A percentile compares a stretch with the other conserved stretches of the same genome.
These are phyloP conservation scores for Fragaria vesca DNA, from an alignment of 306 rosid genomes.

Conservation along the genomic window DNA sequence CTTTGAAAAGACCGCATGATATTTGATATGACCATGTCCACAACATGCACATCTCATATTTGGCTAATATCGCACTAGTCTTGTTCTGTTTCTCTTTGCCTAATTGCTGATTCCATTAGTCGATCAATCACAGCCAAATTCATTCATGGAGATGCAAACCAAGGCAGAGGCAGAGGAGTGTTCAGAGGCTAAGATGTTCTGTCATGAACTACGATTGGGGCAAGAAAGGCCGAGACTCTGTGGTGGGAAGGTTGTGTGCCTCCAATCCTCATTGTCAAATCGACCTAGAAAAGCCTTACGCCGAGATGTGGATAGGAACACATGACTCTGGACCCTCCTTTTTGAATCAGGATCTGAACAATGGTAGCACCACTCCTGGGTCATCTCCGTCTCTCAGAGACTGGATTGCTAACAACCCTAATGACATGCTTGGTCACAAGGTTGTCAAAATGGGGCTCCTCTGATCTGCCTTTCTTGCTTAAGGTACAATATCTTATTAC, in stretches of 20 bases:
- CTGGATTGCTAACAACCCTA: conserved; percentile 69
- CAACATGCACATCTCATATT: too few relatives aligned
- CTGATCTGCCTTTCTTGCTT: conserved; percentile 81
- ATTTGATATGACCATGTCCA: too few relatives aligned
- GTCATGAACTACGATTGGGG: neutral
- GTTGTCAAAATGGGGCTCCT: conserved; percentile 65
- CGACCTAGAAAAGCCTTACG: neutral
- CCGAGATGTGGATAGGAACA: neutral
- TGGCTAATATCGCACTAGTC: too few relatives aligned
- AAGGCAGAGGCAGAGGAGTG: neutral
- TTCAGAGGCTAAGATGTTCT: neutral
- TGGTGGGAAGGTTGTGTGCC: neutral
- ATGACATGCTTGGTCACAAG: conserved; percentile 56
- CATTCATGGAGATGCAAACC: neutral
- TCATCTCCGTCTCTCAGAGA: conserved; percentile 45
- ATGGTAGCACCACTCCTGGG: neutral
- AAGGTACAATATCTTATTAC: conserved; percentile 47
- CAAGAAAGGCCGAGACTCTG: neutral
- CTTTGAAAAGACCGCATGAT: too few relatives aligned
- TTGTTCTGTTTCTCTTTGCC: neutral
- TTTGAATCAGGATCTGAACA: conserved; percentile 14
- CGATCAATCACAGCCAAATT: neutral
- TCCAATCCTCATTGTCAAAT: neutral
- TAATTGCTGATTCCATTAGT: neutral
- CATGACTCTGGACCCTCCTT: conserved; percentile 57